Base-by-base conservation (phyloP, 2,329 filamentous ascomycete genomes). In the Fusarium globosum region DNA sequence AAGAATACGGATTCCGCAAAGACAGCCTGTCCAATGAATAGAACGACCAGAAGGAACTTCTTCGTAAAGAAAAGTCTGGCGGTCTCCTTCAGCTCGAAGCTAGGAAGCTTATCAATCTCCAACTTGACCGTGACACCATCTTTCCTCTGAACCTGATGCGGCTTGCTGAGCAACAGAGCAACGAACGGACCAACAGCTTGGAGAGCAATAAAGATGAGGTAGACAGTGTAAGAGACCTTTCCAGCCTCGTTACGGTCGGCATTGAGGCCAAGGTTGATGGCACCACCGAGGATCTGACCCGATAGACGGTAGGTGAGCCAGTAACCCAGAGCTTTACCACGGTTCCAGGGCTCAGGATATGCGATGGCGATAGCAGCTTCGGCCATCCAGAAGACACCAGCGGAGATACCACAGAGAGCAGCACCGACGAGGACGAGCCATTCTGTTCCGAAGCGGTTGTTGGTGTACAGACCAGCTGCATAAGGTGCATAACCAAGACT, bases 321-420 rank as follows among this genome's bases (percentile, higher is more conserved):
- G 76, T 92, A 90, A 0, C 91, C 92, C 0, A 94, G 82, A 23
- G 90, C 89, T 21, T 87, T 87, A 1, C 90, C 91, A 60, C 88
- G 87, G 53, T 92, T 92, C 77, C 88, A 89, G 0, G 91, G 91
- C 75, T 94, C 92, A 0, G 92, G 92, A 72, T 94, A 94, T 0
- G 89, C 86, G 26, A 94, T 88, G 0, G 92, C 92, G 64, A 94
- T 93, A 1, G 92, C 92, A 2, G 91, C 91, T 81, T 94, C 92
- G 0, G 92, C 89, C 85, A 91, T 91, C 92, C 92, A 94, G 80
- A 94, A 94, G 1, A 94, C 85, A 1, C 92, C 92, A 0, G 92
- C 92, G 0, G 89, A 91, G 38, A 93, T 85, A 23, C 92, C 92
- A 71, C 92, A 94, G 1, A 92, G 83, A 0, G 91, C 91, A 1